Evolutionary conservation across 164 flowering plant genomes (phyloP).

Genomic region (Vitis rotundifolia): DNA sequence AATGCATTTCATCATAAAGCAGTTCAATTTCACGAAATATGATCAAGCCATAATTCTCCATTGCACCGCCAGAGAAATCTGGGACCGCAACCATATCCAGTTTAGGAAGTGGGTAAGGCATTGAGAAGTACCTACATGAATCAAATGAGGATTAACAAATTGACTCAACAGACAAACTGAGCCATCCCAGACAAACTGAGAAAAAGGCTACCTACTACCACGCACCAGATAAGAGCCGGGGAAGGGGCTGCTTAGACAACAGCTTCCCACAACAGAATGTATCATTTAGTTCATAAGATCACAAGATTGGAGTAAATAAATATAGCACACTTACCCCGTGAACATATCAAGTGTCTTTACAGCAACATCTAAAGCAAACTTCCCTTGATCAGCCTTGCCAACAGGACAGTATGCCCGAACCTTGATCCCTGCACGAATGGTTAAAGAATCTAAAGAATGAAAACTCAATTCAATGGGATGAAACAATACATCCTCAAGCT

Average conservation of each 20-base stretch:
- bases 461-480: background rate
- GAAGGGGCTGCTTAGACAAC: too few species aligned
- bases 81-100: constrained; percentile 40
- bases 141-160: background rate
- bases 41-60: constrained; percentile 41
- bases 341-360: constrained; percentile 26
- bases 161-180: too few species aligned
- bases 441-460: background rate
- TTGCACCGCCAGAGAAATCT: constrained; percentile 37
- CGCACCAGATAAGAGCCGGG: too few species aligned
- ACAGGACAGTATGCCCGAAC: constrained; percentile 37
- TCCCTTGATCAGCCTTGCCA: constrained; percentile 30
- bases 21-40: constrained; percentile 27
- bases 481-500: background rate
- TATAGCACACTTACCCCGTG: constrained; percentile 16
- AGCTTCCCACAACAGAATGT: too few species aligned
- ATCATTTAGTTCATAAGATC: too few species aligned
- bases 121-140: constrained; percentile 32
- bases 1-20: constrained; percentile 26
- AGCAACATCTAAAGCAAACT: constrained; percentile 29
- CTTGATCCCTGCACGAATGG: constrained; percentile 24
- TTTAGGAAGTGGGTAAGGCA: constrained; percentile 38
- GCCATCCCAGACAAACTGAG: too few species aligned
- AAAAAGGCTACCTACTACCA: too few species aligned
- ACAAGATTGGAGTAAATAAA: background rate